Conservation (phyloP, 2,329 filamentous ascomycete genomes). For the Cladosporium sp. region DNA sequence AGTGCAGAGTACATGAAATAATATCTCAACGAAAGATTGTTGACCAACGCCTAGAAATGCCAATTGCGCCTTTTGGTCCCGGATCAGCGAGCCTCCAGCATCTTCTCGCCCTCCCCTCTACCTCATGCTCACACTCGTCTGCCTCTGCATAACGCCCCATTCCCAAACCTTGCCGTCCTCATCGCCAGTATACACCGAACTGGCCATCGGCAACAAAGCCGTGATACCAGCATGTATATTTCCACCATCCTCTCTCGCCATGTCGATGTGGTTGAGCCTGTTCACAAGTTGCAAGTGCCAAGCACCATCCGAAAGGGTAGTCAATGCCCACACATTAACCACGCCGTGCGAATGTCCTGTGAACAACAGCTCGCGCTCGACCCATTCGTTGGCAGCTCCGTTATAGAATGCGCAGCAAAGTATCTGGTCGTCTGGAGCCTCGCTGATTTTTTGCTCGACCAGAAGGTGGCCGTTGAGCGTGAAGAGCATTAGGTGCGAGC, state of each 20-base stretch:
- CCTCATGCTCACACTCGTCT: constrained; percentile 4
- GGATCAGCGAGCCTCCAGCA: too few relatives aligned
- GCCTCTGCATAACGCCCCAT: constrained; percentile 32
- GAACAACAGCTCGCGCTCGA: constrained; percentile 79
- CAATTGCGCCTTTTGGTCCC: too few relatives aligned
- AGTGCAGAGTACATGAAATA: too few relatives aligned
- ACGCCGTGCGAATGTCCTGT: constrained; percentile 81
- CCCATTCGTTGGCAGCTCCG: constrained; percentile 83
- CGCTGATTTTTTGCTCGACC: constrained; percentile 76
- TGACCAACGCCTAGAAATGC: too few relatives aligned
- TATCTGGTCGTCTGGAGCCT: constrained; percentile 62
- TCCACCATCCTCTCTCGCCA: constrained; percentile 56
- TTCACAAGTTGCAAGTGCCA: constrained; percentile 79
- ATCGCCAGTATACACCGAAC: constrained; percentile 86
- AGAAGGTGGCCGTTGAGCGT: constrained; percentile 83
- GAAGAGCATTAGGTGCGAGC: constrained; percentile 70
- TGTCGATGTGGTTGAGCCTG: constrained; percentile 74
- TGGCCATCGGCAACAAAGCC: constrained; percentile 77
- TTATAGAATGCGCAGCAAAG: constrained; percentile 89
- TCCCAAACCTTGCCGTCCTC: constrained; percentile 74
- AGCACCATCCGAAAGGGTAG: constrained; percentile 53
- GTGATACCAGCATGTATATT: constrained; percentile 67
- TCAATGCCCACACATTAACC: constrained; percentile 68
- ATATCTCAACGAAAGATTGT: too few relatives aligned
- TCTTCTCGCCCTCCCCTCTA: not conserved